A percentile compares a stretch with the other conserved stretches of the same genome.
These are phyloP conservation scores for Colletotrichum sp. DNA, from an alignment of 2,329 filamentous ascomycete genomes.

Conservation along the genomic window DNA sequence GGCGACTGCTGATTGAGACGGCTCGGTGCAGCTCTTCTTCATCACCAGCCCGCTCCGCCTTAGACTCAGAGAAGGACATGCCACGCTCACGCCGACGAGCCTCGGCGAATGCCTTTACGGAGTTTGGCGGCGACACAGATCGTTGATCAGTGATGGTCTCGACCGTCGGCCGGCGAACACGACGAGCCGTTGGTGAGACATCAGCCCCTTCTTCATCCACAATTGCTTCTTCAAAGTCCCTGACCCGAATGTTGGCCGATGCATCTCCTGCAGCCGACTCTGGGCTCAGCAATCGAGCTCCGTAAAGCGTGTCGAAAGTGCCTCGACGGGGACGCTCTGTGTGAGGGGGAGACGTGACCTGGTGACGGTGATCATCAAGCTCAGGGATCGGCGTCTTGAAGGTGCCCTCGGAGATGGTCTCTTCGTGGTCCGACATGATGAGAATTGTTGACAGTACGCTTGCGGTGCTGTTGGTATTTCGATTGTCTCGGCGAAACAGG, in stretches of 20 bases:
- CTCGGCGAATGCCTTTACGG: slow-evolving; percentile 95
- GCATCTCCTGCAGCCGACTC: slow-evolving; percentile 20
- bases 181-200: slow-evolving; percentile 44
- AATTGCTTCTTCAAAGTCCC: slow-evolving; percentile 88
- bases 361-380: slow-evolving; percentile 85
- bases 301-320: slow-evolving; percentile 74
- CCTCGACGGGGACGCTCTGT: slow-evolving; percentile 68
- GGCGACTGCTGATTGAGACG: slow-evolving; percentile 70
- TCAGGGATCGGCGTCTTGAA: slow-evolving; percentile 79
- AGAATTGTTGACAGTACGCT: slow-evolving; percentile 33
- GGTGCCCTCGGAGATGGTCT: slow-evolving; percentile 61
- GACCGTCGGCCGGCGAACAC: slow-evolving; percentile 60
- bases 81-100: slow-evolving; percentile 84
- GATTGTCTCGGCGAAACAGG: not conserved
- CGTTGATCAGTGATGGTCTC: slow-evolving; percentile 63
- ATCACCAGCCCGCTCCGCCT: slow-evolving; percentile 38
- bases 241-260: slow-evolving; percentile 55
- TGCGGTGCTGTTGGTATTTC: not conserved
- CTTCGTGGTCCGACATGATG: slow-evolving; percentile 72
- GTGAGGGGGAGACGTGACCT: slow-evolving; percentile 64
- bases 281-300: slow-evolving; percentile 49
- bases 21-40: slow-evolving; percentile 70
- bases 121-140: slow-evolving; percentile 89
- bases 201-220: slow-evolving; percentile 72
- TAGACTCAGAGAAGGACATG: slow-evolving; percentile 57